Conservation (phyloP, 176 grass and related monocot species). For the Stipa capillata region DNA sequence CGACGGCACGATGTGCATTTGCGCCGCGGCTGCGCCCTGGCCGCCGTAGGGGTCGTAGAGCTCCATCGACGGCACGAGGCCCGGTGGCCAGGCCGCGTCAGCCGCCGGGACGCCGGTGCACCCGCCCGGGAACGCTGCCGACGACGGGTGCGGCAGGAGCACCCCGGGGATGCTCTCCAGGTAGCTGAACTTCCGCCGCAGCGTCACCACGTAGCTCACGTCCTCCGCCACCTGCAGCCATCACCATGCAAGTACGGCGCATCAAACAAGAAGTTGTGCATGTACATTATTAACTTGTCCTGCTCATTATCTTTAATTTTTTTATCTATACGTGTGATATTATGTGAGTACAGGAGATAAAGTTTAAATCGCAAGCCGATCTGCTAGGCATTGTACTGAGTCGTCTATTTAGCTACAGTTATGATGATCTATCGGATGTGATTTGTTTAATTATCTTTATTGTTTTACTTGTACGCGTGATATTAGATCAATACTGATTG, state of each 20-base stretch:
- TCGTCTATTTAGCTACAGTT: no score
- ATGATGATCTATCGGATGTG: no score
- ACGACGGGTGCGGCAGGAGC: constrained; percentile 78
- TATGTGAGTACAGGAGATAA: no score
- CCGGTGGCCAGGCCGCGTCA: constrained; percentile 17
- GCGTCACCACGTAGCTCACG: no score
- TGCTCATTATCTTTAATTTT: no score
- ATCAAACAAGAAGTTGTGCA: background rate
- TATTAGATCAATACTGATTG: no score
- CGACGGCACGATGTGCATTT: constrained; percentile 53
- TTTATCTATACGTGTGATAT: background rate
- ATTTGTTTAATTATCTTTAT: no score
- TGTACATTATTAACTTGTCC: background rate
- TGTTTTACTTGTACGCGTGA: no score
- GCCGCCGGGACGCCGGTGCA: background rate
- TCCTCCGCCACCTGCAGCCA: constrained; percentile 62
- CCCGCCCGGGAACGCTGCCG: constrained; percentile 39
- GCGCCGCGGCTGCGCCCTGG: background rate
- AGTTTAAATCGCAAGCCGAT: no score
- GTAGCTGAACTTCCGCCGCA: constrained; percentile 80
- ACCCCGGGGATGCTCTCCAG: constrained; percentile 90
- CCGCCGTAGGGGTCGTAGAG: constrained; percentile 44
- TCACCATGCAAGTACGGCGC: background rate
- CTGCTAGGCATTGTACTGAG: no score
- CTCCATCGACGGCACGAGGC: constrained; percentile 31